Evolutionary conservation across 2,329 filamentous ascomycete genomes (phyloP), one percentile per base, ranked within the genome.

Genomic region (Didymella glomerata): DNA sequence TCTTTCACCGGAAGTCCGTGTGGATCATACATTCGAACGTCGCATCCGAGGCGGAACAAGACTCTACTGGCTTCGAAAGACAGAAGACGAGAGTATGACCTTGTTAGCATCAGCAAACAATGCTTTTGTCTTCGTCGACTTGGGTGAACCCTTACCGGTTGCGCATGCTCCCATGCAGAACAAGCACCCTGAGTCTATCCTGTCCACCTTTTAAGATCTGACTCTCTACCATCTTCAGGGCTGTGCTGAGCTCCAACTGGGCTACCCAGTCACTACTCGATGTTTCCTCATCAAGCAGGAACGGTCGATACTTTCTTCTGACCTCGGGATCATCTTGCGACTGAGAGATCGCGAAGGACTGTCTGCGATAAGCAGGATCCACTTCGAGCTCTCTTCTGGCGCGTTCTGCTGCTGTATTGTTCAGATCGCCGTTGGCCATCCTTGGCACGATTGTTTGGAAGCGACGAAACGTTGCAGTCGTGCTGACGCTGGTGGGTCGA

Each of bases 11-110:
- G 88, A 0, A 90, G 75, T 1, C 80, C 83, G 0, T 76, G 72
- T 0, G 87, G 87, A 58, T 90, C 76, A 68, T 82, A 90, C 1
- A 90, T 78, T 4, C 87, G 84, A 2, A 90, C 87, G 63, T 90
- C 88, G 68, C 86, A 89, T 24, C 88, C 88, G 0, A 90, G 81
- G 3, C 87, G 83, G 70, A 83, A 85, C 2, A 90, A 82, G 42
- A 90, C 87, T 0, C 88, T 79, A 2, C 80, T 79, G 6, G 82
- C 83, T 73, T 90, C 88, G 38, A 79, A 86, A 1, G 87, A 86
- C 2, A 89, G 77, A 0, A 90, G 79, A 4, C 80, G 77, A 0
- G 86, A 88, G 67, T 86, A 90, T 1, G 87, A 90, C 27, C 84
- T 83, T 54, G 46, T 9, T 7, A 9, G 9, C 20, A 10, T 66